Evolutionary conservation across 371 early-diverging fungal species (phyloP), one percentile per base, ranked within the genome.

Genomic region (Lichtheimia corymbifera): DNA sequence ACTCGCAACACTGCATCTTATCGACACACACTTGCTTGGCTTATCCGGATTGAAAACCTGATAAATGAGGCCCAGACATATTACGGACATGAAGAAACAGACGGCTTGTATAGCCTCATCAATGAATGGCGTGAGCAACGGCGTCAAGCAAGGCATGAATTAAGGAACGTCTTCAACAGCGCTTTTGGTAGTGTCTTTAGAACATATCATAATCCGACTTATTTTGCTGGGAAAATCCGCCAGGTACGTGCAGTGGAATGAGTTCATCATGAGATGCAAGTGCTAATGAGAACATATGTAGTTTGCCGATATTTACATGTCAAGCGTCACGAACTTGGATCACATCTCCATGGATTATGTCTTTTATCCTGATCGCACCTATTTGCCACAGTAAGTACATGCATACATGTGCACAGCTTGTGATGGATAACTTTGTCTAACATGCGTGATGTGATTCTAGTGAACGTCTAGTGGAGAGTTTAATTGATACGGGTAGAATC

Each of bases 111-210:
- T 20, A 15, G n/a, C 1, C 55, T 84, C 14, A 64, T 87, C 12
- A 70, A 74, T n/a, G 67, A 66, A 14, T 88, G 87, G 71, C 64
- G 83, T 5, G 51, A 50, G 28, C 85, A 86, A 65, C 72, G 87
- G 49, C 62, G 73, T 1, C 56, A 64, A 14, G 69, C 73, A 14
- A 68, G 87, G 30, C 62, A 73, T 43, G 66, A 78, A 54, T 63
- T 87, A 15, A 80, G 83, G 35, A 73, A 73, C 17, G 76, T 79
- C 4, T 86, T 85, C 61, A 87, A 87, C 57, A 53, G 68, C 2
- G 79, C 84, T 20, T 89, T 89, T 74, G 89, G 88, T n/a, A 82
- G 83, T 28, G 83, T 87, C 11, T 89, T 89, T 50, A 59, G 88
- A 47, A 84, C 88, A 5, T 81, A 86, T 59, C 80, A 85, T 53